Conservation (phyloP, 176 grass and related monocot genomes). For the Carex kokanica region DNA sequence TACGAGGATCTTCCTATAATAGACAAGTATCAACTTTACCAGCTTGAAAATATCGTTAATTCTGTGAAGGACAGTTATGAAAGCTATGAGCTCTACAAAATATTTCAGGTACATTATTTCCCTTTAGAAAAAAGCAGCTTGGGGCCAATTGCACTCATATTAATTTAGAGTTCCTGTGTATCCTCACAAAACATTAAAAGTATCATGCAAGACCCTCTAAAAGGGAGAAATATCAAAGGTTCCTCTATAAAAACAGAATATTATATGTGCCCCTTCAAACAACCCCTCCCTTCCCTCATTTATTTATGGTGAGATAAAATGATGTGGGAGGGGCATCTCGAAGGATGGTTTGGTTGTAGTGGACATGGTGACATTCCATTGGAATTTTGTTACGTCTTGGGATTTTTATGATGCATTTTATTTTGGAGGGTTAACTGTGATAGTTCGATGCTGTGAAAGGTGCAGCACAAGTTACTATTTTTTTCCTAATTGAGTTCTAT, state of each 20-base stretch:
- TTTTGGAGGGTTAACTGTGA: not conserved
- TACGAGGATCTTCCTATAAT: constrained; percentile 85
- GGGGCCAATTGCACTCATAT: not conserved
- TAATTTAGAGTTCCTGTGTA: not conserved
- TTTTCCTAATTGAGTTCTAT: constrained; percentile 5
- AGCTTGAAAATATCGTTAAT: constrained; percentile 79
- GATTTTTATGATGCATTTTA: not conserved
- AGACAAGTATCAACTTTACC: constrained; percentile 87
- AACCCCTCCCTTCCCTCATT: not conserved
- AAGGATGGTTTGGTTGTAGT: not conserved
- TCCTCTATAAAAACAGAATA: not conserved
- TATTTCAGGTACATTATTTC: constrained; percentile 67
- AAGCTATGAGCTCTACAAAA: constrained; percentile 88
- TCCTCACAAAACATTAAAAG: not conserved
- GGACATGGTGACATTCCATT: not conserved
- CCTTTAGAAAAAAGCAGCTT: not conserved
- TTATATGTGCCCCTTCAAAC: not conserved
- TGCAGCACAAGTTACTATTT: not conserved
- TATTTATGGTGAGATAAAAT: not conserved
- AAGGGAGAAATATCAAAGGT: not conserved
- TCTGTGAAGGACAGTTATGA: constrained; percentile 88
- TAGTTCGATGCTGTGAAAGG: constrained; percentile 10
- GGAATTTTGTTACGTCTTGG: not conserved
- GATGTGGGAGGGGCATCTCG: not conserved
- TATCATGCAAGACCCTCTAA: not conserved